Conservation (phyloP, 2,329 filamentous ascomycete species). For the Exophiala phaeomuriformis region DNA sequence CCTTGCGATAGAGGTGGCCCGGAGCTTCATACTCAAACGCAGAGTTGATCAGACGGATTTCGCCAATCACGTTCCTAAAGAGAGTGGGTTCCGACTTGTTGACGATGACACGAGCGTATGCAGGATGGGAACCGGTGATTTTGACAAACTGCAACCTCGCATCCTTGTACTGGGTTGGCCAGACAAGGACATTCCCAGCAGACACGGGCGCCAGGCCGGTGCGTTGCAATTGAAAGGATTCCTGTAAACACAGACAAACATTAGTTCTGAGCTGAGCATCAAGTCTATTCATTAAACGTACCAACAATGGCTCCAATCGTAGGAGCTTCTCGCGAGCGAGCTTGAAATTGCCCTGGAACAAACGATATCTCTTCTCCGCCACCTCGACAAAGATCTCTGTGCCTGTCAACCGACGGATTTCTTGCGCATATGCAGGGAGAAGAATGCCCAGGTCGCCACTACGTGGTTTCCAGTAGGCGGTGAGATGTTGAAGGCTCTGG, state of each 20-base stretch:
- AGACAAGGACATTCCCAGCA: constrained; percentile 15
- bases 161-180: constrained; percentile 10
- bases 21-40: constrained; percentile 4
- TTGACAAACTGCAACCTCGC: constrained; percentile 14
- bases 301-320: constrained; percentile 23
- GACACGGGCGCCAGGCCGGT: constrained; percentile 5
- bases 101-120: constrained; percentile 17
- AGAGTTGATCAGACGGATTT: constrained; percentile 7
- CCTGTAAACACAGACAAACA: constrained; percentile 1
- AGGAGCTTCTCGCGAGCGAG: constrained; percentile 21
- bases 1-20: constrained; percentile 4
- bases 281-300: constrained; percentile 1
- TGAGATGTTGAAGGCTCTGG: constrained; percentile 15
- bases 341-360: constrained; percentile 21
- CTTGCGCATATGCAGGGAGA: constrained; percentile 17
- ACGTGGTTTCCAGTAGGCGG: constrained; percentile 21
- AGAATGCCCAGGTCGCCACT: constrained; percentile 23
- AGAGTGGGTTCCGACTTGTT: constrained; percentile 12
- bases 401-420: constrained; percentile 19
- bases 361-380: constrained; percentile 18
- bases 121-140: constrained; percentile 8
- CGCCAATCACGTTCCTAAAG: constrained; percentile 18
- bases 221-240: constrained; percentile 13
- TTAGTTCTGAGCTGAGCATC: neutral
- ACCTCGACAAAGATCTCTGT: constrained; percentile 20